Conservation (phyloP, 2,329 filamentous ascomycete species). For the Colletotrichum phormii region DNA sequence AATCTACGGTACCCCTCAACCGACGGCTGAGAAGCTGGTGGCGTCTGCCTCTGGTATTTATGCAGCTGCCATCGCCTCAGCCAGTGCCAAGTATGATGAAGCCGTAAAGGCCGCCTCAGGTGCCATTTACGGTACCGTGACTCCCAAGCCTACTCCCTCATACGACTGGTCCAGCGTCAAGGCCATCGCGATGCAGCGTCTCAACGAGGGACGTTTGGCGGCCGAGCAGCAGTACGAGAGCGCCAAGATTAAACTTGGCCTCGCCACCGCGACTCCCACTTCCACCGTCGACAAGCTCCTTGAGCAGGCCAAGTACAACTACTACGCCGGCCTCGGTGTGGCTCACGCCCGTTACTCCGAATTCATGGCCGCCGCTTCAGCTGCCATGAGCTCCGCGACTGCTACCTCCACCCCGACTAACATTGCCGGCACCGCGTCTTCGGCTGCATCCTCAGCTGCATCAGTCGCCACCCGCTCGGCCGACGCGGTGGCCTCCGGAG, state of each 20-base stretch:
- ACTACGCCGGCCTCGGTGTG: conserved; percentile 82
- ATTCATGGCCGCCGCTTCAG: conserved; percentile 78
- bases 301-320: conserved; percentile 72
- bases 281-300: conserved; percentile 67
- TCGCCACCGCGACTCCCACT: conserved; percentile 70
- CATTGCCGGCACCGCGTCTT: conserved; percentile 60
- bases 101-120: conserved; percentile 66
- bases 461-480: conserved; percentile 62
- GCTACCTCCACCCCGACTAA: conserved; percentile 71
- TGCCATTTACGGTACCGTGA: conserved; percentile 60
- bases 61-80: conserved; percentile 71
- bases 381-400: conserved; percentile 70
- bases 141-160: conserved; percentile 54
- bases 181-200: conserved; percentile 76
- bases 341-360: conserved; percentile 84
- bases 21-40: conserved; percentile 72
- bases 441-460: conserved; percentile 54
- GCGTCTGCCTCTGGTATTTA: conserved; percentile 77
- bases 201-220: conserved; percentile 76
- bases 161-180: conserved; percentile 62
- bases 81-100: conserved; percentile 67
- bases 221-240: conserved; percentile 79
- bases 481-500: conserved; percentile 57
- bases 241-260: conserved; percentile 73
- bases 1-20: conserved; percentile 74